phyloP scores from a whole-genome alignment of 129 eudicot species.

The Chrysanthemum lavandulifolium region DNA sequence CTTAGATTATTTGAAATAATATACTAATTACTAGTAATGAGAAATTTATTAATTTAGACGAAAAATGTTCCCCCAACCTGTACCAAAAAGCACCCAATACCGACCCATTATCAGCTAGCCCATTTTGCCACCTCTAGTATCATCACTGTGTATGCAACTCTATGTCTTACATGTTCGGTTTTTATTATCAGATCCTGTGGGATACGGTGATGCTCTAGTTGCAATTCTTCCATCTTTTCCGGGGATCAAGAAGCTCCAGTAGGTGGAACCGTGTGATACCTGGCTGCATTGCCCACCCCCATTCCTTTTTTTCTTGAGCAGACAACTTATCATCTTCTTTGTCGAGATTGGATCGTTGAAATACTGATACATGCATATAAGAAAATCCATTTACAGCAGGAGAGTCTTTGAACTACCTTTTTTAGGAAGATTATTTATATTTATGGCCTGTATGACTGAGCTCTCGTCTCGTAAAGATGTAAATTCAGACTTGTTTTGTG shows the following conservation, averaged over 20 bases:
- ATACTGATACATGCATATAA: constrained; percentile 34
- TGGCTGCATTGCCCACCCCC: neutral
- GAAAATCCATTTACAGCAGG: constrained; percentile 23
- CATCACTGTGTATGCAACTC: neutral
- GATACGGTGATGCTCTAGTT: constrained; percentile 84
- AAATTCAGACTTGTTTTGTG: constrained; percentile 18
- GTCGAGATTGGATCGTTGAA: constrained; percentile 27
- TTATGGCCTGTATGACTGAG: constrained; percentile 27
- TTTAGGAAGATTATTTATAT: constrained; percentile 16
- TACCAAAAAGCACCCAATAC: neutral
- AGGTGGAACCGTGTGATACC: neutral
- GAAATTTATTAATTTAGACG: neutral
- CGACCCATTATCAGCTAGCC: neutral
- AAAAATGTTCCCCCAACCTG: neutral
- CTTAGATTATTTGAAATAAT: neutral
- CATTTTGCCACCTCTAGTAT: constrained; percentile 11
- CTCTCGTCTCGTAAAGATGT: constrained; percentile 36
- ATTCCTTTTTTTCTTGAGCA: neutral
- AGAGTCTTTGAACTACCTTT: constrained; percentile 23
- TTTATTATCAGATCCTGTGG: constrained; percentile 69
- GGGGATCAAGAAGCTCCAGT: constrained; percentile 81
- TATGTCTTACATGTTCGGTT: constrained; percentile 10
- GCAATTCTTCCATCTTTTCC: constrained; percentile 93
- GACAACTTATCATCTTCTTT: constrained; percentile 16
- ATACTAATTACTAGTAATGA: neutral